Evolutionary conservation across 352 stramenopile genomes (phyloP), one percentile per base, ranked within the genome.

Genomic region (Globisporangium irregulare): DNA sequence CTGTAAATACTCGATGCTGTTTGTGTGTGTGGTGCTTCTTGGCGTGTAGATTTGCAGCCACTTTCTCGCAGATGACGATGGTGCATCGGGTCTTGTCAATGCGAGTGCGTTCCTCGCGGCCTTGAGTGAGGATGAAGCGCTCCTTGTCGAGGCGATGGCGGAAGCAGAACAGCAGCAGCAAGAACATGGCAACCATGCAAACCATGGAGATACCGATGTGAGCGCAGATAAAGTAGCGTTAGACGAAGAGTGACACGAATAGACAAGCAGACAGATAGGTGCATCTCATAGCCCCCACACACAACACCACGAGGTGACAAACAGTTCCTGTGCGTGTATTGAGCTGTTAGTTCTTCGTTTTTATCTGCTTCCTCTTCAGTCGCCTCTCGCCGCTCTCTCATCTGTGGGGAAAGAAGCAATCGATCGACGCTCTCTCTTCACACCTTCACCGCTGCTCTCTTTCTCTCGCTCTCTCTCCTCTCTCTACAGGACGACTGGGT

Each of bases 401-500:
- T 27, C 48, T 32, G 27, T 7, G 15, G 43, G 18, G 5, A 55
- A 55, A 1, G 25, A 27, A 14, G 14, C 20, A 4, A 55, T 12
- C 48, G 25, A 59, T 38, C 54, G 54, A 34, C 24, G 6, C 22
- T 25, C 14, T 22, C 25, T 38, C 15, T 59, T 43, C 36, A 43
- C 36, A 43, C 36, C 36, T 43, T 43, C 36, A 43, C 36, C 36
- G 12, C 36, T 6, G 4, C 36, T 43, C 32, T 46, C 32, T 50
- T 34, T 29, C 34, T 8, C 57, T 48, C 20, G 4, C 15, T 29
- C 54, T 34, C 1, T 32, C 27, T 32, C 27, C 32, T 18, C 18
- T 7, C n/a, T 46, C 60, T 93, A 96, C 75, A 93, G 72, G 54
- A 94, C 87, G 43, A 89, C 78, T 27, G 88, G 88, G 74, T 94